These are phyloP conservation scores for Metarhizium humberi DNA, from an alignment of 2,329 filamentous ascomycete species.

Conservation along the genomic window DNA sequence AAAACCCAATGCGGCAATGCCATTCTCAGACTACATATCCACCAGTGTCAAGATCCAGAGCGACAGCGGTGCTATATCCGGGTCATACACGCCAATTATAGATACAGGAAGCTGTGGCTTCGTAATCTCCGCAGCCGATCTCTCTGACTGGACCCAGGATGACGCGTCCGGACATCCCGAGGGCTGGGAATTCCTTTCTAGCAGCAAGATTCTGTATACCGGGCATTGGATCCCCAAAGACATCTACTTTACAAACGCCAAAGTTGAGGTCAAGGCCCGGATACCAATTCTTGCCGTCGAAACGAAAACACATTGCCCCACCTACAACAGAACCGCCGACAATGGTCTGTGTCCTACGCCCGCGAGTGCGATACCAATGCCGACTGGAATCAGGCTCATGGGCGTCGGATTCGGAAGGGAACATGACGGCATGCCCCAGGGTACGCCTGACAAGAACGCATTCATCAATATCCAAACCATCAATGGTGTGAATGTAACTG, in stretches of 20 bases:
- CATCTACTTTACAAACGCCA: background rate
- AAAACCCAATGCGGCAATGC: background rate
- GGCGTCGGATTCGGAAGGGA: constrained; percentile 4
- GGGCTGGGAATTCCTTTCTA: constrained; percentile 4
- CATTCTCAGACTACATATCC: constrained; percentile 1
- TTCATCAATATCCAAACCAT: constrained; percentile 2
- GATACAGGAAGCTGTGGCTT: constrained; percentile 5
- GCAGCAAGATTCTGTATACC: constrained; percentile 4
- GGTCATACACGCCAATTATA: background rate
- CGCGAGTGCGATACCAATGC: background rate
- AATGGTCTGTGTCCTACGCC: background rate
- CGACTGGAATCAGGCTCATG: background rate
- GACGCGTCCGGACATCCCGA: background rate
- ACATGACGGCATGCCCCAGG: constrained; percentile 4
- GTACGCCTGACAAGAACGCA: constrained; percentile 4
- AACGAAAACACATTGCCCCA: background rate
- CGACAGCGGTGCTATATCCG: background rate
- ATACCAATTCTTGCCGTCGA: constrained; percentile 3
- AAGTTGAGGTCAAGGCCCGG: background rate
- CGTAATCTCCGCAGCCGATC: constrained; percentile 1
- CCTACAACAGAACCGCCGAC: constrained; percentile 2
- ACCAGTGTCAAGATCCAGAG: background rate
- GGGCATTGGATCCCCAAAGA: constrained; percentile 1
- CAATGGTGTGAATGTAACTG: background rate
- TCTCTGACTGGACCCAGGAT: background rate